These are phyloP conservation scores for Pseudoneurospora amorphoporcata DNA, from an alignment of 495 filamentous ascomycete species.

Conservation along the genomic window DNA sequence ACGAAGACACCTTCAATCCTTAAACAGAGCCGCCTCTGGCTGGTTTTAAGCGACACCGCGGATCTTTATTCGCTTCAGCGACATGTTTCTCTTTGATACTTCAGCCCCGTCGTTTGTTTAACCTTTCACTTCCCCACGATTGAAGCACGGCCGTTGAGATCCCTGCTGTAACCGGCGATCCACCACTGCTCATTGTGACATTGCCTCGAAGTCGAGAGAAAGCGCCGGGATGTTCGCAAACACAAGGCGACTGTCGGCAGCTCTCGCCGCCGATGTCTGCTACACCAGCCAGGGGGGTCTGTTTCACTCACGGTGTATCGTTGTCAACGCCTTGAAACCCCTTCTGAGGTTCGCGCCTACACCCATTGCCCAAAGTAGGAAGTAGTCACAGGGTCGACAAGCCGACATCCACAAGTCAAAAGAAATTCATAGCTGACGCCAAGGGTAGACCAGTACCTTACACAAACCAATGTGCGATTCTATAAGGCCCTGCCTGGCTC, in stretches of 20 bases:
- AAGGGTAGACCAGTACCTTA: background rate
- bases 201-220: background rate
- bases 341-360: background rate
- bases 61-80: background rate
- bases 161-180: background rate
- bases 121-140: background rate
- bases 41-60: background rate
- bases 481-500: background rate
- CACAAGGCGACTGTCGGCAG: background rate
- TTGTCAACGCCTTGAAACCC: background rate
- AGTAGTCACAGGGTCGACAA: background rate
- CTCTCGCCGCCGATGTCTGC: background rate
- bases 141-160: background rate
- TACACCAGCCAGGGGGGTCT: slow-evolving; percentile 7
- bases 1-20: background rate
- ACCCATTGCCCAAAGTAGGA: background rate
- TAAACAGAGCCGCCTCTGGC: background rate
- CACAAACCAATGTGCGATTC: background rate
- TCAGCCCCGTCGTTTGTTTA: background rate
- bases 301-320: slow-evolving; percentile 7
- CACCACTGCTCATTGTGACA: background rate
- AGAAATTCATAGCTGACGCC: background rate
- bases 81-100: background rate
- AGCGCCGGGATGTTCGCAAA: background rate
- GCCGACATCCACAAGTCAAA: background rate